Base-by-base conservation (phyloP, 2,329 filamentous ascomycete genomes). In the Juglanconis sp. region DNA sequence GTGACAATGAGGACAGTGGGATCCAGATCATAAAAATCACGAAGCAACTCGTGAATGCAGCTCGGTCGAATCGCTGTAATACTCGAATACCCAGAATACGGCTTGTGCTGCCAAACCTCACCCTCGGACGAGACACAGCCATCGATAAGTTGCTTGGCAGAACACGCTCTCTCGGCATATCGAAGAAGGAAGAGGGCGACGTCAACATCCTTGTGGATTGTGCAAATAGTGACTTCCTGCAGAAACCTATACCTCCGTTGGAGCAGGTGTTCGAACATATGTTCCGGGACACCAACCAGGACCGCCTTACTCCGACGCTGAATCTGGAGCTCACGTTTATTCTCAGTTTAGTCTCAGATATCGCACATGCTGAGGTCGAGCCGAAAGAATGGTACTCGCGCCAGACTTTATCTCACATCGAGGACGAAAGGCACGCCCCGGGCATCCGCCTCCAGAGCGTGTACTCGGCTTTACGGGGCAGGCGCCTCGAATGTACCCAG, bases 401-500 rank as follows among this genome's bases (percentile, higher is more conserved):
- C 38, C 63, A 64, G 50, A 61, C 59, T 1, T 4, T 63, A 17
- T 63, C 60, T 5, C 63, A 64, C 24, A 60, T 64, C 4, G 58
- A 63, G 38, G 63, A 64, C 35, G 63, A 64, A 38, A 30, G 17
- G 10, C 63, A 63, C 24, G 60, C 63, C 4, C 57, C 61, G 30
- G 61, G 61, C 2, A 38, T 46, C 36, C 52, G 61, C 11, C 31
- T 63, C 32, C 57, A 55, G 34, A 35, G 42, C n/a, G 42, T 92
- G 4, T 91, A 87, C 70, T 86, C 87, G 0, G 80, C 84, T 0
- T 79, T 92, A 65, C 70, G 70, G 5, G 77, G 75, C 1, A 83
- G 80, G 56, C 70, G 77, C 4, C 79, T 93, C 40, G 78, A 90
- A 2, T 91, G 87, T 71, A 91, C 89, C 0, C 70, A 76, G 31